A percentile compares a stretch with the other conserved stretches of the same genome.
phyloP scores from a whole-genome alignment of 208 protist genomes.

The Blastocrithidia nonstop region DNA sequence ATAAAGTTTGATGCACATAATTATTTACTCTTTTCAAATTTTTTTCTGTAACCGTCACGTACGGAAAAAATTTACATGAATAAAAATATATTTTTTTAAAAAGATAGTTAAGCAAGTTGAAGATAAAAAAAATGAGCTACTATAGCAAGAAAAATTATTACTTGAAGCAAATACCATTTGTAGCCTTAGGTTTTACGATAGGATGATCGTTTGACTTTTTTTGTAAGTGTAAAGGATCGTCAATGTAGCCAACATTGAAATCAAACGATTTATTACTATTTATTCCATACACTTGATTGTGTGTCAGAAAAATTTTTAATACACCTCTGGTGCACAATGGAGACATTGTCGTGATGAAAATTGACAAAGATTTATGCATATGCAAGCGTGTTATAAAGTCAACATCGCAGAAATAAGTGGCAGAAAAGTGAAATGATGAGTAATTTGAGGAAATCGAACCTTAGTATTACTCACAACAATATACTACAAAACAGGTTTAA shows the following conservation, averaged over 20 bases:
- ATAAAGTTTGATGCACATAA: too few species aligned
- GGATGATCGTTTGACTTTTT: slow-evolving; percentile 53
- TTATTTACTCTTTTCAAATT: too few species aligned
- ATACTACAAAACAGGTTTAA: not conserved
- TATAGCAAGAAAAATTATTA: too few species aligned
- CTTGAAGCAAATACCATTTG: slow-evolving; percentile 31
- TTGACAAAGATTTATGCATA: slow-evolving; percentile 38
- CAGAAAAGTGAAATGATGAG: slow-evolving; percentile 18
- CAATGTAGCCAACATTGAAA: slow-evolving; percentile 57
- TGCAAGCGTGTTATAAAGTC: slow-evolving; percentile 60
- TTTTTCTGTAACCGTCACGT: too few species aligned
- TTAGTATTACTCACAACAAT: not conserved
- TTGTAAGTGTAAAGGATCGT: slow-evolving; percentile 48
- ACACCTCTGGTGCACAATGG: slow-evolving; percentile 14
- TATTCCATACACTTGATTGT: slow-evolving; percentile 32
- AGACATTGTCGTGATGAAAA: slow-evolving; percentile 57
- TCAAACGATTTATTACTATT: slow-evolving; percentile 56
- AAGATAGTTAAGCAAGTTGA: too few species aligned
- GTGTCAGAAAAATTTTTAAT: slow-evolving; percentile 10
- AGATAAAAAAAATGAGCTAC: too few species aligned
- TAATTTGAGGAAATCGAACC: slow-evolving; percentile 17
- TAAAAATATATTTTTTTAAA: too few species aligned
- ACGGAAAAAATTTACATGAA: too few species aligned
- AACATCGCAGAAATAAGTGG: slow-evolving; percentile 13
- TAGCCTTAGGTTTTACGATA: slow-evolving; percentile 44